Evolutionary conservation across 805 yeast species (phyloP).

Genomic region (Debaryomyces tyrocola): DNA sequence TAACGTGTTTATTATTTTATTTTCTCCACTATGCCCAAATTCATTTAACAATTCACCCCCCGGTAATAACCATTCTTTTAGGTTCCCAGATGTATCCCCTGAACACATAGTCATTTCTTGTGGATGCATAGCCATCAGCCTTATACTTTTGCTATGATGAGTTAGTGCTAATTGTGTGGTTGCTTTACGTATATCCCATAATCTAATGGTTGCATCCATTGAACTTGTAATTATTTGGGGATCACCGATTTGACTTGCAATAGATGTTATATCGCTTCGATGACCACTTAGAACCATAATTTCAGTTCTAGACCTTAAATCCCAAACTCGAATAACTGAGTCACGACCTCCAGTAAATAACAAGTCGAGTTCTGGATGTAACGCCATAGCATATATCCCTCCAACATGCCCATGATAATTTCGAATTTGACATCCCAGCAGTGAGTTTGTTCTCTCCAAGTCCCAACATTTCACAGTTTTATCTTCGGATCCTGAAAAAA

Average conservation of each 20-base stretch:
- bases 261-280: constrained; percentile 67
- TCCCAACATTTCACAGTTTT: constrained; percentile 96
- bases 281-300: constrained; percentile 84
- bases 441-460: constrained; percentile 74
- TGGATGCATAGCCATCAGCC: constrained; percentile 72
- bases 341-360: constrained; percentile 89
- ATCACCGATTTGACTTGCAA: constrained; percentile 65
- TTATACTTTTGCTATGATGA: constrained; percentile 79
- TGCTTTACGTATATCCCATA: constrained; percentile 91
- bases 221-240: constrained; percentile 87
- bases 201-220: constrained; percentile 76
- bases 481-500: constrained; percentile 92
- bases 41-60: constrained; percentile 64
- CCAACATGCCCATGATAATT: constrained; percentile 94
- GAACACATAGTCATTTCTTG: constrained; percentile 72
- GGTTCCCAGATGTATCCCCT: constrained; percentile 70
- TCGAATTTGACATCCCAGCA: constrained; percentile 53
- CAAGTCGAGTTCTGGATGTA: constrained; percentile 86
- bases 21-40: constrained; percentile 47
- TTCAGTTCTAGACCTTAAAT: constrained; percentile 74
- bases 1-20: constrained; percentile 64
- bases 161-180: constrained; percentile 70
- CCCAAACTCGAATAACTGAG: constrained; percentile 88
- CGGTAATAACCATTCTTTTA: constrained; percentile 83
- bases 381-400: constrained; percentile 78